Conservation (phyloP, 768 basidiomycete species). For the Calocera viscosa region DNA sequence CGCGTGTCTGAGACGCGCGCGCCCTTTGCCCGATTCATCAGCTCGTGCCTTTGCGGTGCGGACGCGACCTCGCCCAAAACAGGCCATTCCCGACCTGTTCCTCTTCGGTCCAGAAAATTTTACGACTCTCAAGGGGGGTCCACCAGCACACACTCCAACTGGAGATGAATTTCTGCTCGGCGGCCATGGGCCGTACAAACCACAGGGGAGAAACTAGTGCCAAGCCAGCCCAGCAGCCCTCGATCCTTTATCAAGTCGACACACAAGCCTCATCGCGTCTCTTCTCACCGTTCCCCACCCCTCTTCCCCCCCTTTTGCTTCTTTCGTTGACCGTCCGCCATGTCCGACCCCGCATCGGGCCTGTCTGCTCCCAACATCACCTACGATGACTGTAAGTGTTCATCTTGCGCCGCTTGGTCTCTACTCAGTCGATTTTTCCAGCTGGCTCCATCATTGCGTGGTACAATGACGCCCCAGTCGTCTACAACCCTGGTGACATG, state of each 20-base stretch:
- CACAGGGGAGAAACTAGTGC: not conserved
- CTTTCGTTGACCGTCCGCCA: not conserved
- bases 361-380: not conserved
- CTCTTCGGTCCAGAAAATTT: not conserved
- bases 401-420: not conserved
- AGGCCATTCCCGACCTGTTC: not conserved
- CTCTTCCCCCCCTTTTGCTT: not conserved
- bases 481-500: slow-evolving; percentile 53
- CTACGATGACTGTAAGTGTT: not conserved
- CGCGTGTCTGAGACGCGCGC: slow-evolving; percentile 6
- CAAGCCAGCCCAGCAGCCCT: not conserved
- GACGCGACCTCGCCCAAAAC: not conserved
- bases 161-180: not conserved
- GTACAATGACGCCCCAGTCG: slow-evolving; percentile 19
- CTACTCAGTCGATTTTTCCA: not conserved
- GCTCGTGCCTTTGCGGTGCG: not conserved
- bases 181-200: not conserved
- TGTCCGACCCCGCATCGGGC: not conserved
- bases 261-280: not conserved
- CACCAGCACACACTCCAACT: not conserved
- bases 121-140: not conserved
- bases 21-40: not conserved
- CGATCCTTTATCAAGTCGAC: slow-evolving; percentile 5
- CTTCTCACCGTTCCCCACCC: not conserved
- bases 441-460: slow-evolving; percentile 10